These are phyloP conservation scores for Colletotrichum abscissum DNA, from an alignment of 2,329 filamentous ascomycete species.

Conservation along the genomic window DNA sequence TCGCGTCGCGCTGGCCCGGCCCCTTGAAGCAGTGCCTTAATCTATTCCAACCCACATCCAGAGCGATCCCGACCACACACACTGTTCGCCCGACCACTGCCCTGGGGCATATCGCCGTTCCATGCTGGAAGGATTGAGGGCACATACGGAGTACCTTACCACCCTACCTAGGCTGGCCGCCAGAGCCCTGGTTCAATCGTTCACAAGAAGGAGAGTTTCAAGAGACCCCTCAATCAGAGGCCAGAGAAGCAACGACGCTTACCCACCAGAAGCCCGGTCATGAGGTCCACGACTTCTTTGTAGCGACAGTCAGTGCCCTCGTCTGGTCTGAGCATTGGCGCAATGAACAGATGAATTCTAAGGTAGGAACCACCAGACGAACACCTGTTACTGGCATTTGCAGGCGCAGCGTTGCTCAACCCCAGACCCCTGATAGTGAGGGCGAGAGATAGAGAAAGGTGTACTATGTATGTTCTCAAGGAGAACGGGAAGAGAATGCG, in stretches of 20 bases:
- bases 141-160: neutral
- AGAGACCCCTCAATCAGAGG: conserved; percentile 10
- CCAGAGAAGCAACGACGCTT: conserved; percentile 24
- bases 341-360: neutral
- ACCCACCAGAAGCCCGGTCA: conserved; percentile 1
- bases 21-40: conserved; percentile 36
- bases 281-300: neutral
- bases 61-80: conserved; percentile 34
- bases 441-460: neutral
- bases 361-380: conserved; percentile 11
- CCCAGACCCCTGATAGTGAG: neutral
- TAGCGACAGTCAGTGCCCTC: neutral
- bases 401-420: neutral
- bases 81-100: conserved; percentile 24
- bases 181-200: neutral
- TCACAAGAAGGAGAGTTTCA: neutral
- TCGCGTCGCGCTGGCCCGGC: conserved; percentile 26
- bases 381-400: neutral
- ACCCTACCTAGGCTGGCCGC: no score
- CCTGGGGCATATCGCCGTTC: conserved; percentile 17
- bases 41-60: conserved; percentile 31
- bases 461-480: neutral
- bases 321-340: neutral
- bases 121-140: conserved; percentile 7
- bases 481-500: neutral